Evolutionary conservation across 257 asterid species (phyloP), one percentile per base, ranked within the genome.

Genomic region (Mentha longifolia): DNA sequence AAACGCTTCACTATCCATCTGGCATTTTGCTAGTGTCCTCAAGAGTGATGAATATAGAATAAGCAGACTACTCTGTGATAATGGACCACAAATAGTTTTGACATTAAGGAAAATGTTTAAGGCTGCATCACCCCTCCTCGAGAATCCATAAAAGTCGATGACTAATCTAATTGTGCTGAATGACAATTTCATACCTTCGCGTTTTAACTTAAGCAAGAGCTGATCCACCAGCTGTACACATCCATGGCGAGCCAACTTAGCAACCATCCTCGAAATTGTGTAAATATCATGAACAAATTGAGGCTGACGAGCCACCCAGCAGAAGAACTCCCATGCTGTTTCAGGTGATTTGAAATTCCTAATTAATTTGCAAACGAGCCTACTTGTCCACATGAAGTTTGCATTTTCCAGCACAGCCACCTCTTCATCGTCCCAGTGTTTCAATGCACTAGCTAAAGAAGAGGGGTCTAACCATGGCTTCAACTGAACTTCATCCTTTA

Each of bases 381-480:
- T 77, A 61, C 88, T 84, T 0, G 97, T 94, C 99, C 99, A 94
- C 58, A 84, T 77, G 74, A 91, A 70, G 35, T 87, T 78, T 28
- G 99, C 90, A 45, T 79, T 80, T 78, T 85, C 81, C 69, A 94
- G 41, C 14, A 81, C 80, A 17, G 85, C 78, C 6, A 91, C 95
- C 67, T 94, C 97, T 68, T 84, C 88, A 28, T 83, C 58, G 55
- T 71, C 85, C 98, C 99, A 91, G 30, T 82, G 31, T 60, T 68
- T 71, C 82, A 91, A 81, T 54, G 98, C 89, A 73, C 87, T 80
- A 12, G 97, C 95, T 78, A 94, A 79, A 81, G 98, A 94, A 60
- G 92, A 77, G 12, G 96, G 99, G 65, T 91, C 97, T 80, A 89
- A 72, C 99, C 99, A 91, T 20, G 95, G 97, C 64, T 91, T 94